A percentile compares a stretch with the other conserved stretches of the same genome.
Conservation (phyloP, 2,329 filamentous ascomycete genomes). For the Aureobasidium lini region DNA sequence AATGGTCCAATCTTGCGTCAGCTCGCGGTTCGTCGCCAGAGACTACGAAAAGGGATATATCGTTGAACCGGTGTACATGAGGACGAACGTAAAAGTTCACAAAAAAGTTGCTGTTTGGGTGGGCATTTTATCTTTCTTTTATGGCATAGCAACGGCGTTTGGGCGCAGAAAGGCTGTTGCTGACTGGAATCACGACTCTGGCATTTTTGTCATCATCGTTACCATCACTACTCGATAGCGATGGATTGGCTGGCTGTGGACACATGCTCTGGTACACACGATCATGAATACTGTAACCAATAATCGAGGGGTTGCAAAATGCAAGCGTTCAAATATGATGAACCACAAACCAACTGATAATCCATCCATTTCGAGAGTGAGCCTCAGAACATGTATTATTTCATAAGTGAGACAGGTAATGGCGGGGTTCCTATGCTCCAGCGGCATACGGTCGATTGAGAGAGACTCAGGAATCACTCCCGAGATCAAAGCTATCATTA, state of each 20-base stretch:
- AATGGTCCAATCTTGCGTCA: background rate
- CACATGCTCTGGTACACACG: background rate
- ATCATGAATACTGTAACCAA: background rate
- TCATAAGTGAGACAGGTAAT: background rate
- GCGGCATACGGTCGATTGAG: no score
- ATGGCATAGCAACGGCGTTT: constrained; percentile 10
- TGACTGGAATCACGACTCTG: background rate
- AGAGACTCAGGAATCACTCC: no score
- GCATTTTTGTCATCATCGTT: background rate
- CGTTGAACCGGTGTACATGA: background rate
- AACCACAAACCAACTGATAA: no score
- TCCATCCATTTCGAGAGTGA: no score
- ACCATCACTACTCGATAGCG: background rate
- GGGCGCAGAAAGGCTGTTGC: background rate
- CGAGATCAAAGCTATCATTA: no score
- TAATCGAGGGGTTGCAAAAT: background rate
- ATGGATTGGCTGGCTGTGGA: background rate
- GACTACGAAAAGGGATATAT: background rate
- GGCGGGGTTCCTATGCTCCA: background rate
- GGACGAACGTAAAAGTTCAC: background rate
- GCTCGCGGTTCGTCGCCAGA: background rate
- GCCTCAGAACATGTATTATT: no score
- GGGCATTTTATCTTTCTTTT: background rate
- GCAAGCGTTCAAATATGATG: background rate
- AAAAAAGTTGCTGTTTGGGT: constrained; percentile 7